A percentile compares a stretch with the other conserved stretches of the same genome.
phyloP scores from a whole-genome alignment of 352 stramenopile species.

The Phytophthora europaea region DNA sequence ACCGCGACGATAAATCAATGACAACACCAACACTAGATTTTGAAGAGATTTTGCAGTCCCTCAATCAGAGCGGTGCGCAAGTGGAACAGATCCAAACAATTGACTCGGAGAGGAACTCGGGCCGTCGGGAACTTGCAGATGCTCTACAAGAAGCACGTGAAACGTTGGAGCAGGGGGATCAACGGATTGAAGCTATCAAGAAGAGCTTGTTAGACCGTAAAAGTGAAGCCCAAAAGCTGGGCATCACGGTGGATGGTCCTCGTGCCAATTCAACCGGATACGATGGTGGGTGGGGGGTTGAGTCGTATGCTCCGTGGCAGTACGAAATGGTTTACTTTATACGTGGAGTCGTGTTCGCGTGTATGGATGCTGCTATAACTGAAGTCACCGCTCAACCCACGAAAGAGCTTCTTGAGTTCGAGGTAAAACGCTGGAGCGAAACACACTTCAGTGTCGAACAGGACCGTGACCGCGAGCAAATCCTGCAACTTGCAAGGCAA shows the following conservation, averaged over 20 bases:
- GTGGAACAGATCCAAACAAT: constrained; percentile 39
- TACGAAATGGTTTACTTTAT: constrained; percentile 51
- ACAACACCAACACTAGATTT: constrained; percentile 42
- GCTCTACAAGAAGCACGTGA: constrained; percentile 41
- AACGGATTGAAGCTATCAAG: constrained; percentile 39
- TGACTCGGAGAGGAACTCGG: constrained; percentile 37
- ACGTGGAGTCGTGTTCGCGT: constrained; percentile 52
- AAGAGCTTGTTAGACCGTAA: constrained; percentile 37
- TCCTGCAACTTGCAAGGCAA: background rate
- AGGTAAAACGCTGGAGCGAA: constrained; percentile 38
- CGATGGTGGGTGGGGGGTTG: constrained; percentile 44
- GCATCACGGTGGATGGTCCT: constrained; percentile 3
- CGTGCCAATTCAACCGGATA: constrained; percentile 21
- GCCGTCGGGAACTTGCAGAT: constrained; percentile 30
- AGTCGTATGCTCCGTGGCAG: constrained; percentile 52
- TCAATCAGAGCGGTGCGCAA: constrained; percentile 48
- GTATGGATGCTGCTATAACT: constrained; percentile 42
- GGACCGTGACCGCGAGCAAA: constrained; percentile 23
- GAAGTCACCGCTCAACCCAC: constrained; percentile 32
- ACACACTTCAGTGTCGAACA: constrained; percentile 34
- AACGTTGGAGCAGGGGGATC: constrained; percentile 28
- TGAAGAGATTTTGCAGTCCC: constrained; percentile 44
- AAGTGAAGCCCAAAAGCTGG: constrained; percentile 37
- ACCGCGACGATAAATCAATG: background rate
- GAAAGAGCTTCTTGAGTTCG: constrained; percentile 36